phyloP scores from a whole-genome alignment of 139 green algal species.

The Micromonas commoda region DNA sequence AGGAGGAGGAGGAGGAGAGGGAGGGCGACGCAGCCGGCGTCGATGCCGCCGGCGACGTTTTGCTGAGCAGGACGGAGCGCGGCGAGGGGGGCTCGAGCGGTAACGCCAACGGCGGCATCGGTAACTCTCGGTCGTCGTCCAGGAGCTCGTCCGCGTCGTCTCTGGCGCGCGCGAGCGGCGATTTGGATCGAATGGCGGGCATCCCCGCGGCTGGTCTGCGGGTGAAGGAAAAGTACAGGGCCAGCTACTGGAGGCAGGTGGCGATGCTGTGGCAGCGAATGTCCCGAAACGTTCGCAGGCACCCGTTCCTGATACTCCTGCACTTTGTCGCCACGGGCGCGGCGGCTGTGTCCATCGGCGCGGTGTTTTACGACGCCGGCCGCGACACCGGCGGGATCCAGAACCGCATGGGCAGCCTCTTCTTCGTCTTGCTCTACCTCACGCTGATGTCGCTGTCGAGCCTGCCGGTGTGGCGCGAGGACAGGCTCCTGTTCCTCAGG shows the following conservation, averaged over 20 bases:
- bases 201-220: too few relatives aligned
- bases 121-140: too few relatives aligned
- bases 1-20: too few relatives aligned
- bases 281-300: constrained; percentile 24
- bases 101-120: too few relatives aligned
- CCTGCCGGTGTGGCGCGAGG: constrained; percentile 62
- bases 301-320: constrained; percentile 53
- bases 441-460: constrained; percentile 59
- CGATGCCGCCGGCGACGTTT: too few relatives aligned
- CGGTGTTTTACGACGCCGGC: constrained; percentile 52
- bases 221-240: constrained; percentile 3
- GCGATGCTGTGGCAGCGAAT: background rate
- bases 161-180: background rate
- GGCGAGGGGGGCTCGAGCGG: too few relatives aligned
- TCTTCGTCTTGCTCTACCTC: constrained; percentile 69
- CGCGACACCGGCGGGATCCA: constrained; percentile 43
- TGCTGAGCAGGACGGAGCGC: too few relatives aligned
- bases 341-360: constrained; percentile 44
- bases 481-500: constrained; percentile 56
- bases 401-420: constrained; percentile 46
- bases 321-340: constrained; percentile 55
- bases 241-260: background rate
- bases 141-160: too few relatives aligned
- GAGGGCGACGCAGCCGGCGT: too few relatives aligned
- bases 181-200: background rate